phyloP scores from a whole-genome alignment of 768 basidiomycete genomes.

The Rhodotorula toruloides region DNA sequence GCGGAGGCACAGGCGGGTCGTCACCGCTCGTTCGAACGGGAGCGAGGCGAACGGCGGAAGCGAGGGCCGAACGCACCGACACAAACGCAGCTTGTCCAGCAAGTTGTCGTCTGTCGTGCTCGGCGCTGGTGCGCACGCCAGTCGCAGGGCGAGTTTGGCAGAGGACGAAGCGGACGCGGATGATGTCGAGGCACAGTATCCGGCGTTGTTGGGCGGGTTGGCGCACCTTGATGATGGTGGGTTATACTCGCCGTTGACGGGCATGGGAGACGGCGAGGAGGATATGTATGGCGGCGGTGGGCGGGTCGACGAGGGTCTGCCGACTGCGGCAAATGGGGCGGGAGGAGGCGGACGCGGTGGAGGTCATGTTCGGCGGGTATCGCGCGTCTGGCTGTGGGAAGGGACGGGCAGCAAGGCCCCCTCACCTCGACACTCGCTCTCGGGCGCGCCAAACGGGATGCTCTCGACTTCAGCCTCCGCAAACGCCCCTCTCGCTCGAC shows the following conservation, averaged over 20 bases:
- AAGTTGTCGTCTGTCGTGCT: not conserved
- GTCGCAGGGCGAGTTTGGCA: not conserved
- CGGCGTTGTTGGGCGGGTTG: not conserved
- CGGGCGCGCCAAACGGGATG: not conserved
- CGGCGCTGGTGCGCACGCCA: no score
- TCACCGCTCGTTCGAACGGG: conserved; percentile 29
- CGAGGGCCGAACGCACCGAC: no score
- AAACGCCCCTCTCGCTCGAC: not conserved
- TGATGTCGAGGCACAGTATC: conserved; percentile 4
- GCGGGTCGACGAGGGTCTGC: not conserved
- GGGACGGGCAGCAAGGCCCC: not conserved
- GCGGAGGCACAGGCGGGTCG: not conserved
- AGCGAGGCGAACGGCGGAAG: not conserved
- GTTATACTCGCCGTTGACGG: not conserved
- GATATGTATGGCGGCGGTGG: not conserved
- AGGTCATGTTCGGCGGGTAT: conserved; percentile 20
- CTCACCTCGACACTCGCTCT: not conserved
- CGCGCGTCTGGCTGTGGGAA: conserved; percentile 28
- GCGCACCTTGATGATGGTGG: not conserved
- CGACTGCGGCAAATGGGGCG: not conserved
- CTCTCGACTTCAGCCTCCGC: not conserved
- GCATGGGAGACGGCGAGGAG: not conserved
- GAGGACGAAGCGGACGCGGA: not conserved
- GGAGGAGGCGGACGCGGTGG: not conserved
- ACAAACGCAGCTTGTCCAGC: not conserved